Conservation (phyloP, 2,329 filamentous ascomycete species). For the Apiospora rasikravindrae region DNA sequence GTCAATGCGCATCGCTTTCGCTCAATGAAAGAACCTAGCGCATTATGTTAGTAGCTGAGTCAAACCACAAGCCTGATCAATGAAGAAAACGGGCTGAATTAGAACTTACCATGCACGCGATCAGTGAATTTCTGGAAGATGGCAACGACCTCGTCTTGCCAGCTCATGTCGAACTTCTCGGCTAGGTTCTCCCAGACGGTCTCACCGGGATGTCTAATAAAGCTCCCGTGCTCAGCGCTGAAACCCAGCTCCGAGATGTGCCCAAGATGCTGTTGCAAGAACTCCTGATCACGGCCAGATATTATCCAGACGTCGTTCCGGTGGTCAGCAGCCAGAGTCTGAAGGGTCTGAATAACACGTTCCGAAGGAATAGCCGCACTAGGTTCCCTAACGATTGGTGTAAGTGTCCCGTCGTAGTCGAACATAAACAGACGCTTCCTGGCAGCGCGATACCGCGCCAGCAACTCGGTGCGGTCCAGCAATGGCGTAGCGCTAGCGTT, state of each 20-base stretch:
- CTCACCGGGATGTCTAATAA: slow-evolving; percentile 80
- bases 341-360: slow-evolving; percentile 79
- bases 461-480: slow-evolving; percentile 75
- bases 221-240: slow-evolving; percentile 95
- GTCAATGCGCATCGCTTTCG: slow-evolving; percentile 92
- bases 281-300: slow-evolving; percentile 90
- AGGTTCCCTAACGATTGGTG: slow-evolving; percentile 92
- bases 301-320: slow-evolving; percentile 98
- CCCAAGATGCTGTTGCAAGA: slow-evolving; percentile 90
- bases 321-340: slow-evolving; percentile 77
- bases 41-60: not conserved
- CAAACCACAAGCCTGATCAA: not conserved
- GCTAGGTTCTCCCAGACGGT: slow-evolving; percentile 89
- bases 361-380: slow-evolving; percentile 87
- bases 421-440: slow-evolving; percentile 94
- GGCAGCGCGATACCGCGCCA: slow-evolving; percentile 75
- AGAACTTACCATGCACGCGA: slow-evolving; percentile 72
- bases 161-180: slow-evolving; percentile 86
- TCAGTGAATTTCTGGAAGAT: slow-evolving; percentile 91
- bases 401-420: slow-evolving; percentile 97
- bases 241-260: slow-evolving; percentile 89
- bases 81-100: not conserved
- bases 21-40: slow-evolving; percentile 86
- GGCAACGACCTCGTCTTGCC: slow-evolving; percentile 84
- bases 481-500: slow-evolving; percentile 79